Base-by-base conservation (phyloP, 371 early-diverging fungal species). In the Apophysomyces sp. region DNA sequence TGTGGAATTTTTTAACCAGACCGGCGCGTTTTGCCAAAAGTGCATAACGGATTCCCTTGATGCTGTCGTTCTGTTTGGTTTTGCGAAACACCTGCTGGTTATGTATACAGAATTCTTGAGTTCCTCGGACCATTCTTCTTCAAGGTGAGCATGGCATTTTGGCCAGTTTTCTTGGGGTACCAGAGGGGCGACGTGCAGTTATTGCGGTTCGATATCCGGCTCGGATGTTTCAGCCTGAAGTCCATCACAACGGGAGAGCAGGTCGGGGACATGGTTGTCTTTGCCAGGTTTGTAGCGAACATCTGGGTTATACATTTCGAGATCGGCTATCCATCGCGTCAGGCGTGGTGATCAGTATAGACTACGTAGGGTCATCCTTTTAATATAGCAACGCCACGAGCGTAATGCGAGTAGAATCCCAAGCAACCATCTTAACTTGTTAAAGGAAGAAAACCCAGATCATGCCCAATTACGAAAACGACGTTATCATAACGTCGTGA, bases 361-460 rank as follows among this genome's bases (percentile, higher is more conserved):
- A 74, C 53, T 24, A 52, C 37, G 26, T 67, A 71, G 0, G 59
- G 63, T 26, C 44, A 52, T 0, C 72, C 68, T 13, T n/a, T 72
- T 65, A 21, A 72, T 57, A 3, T 55, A 71, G 15, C 67, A 69
- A 0, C 77, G 65, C 78, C 76, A 78, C 0, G 55, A 39, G 4
- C 66, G 2, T 18, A 79, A 57, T 0, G 73, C 73, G 53, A 69
- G 67, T 0, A 77, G 18, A 2, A 76, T 74, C 27, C 68, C 76
- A 0, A 72, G 56, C 1, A 79, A 39, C 59, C 76, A 79, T 6
- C 80, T 82, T n/a, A n/a, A n/a, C n/a, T n/a, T n/a, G n/a, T n/a
- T n/a, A n/a, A n/a, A n/a, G n/a, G n/a, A n/a, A n/a, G n/a, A n/a
- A n/a, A n/a, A n/a, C n/a, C n/a, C n/a, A n/a, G n/a, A n/a, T n/a